These are phyloP conservation scores for Santalum album DNA, from an alignment of 164 flowering plant genomes.

Conservation along the genomic window DNA sequence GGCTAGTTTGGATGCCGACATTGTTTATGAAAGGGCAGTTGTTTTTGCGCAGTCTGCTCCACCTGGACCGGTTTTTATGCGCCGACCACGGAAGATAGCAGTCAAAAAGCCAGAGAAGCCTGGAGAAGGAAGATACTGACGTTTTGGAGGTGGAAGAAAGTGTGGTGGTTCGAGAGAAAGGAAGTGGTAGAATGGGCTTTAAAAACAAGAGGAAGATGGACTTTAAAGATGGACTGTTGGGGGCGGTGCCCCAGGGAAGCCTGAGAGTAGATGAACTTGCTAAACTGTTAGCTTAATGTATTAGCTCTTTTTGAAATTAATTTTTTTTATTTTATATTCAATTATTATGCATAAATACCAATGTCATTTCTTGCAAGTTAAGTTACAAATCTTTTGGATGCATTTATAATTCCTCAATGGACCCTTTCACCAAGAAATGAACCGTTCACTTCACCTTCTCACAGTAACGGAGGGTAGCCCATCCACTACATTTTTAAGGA, in stretches of 20 bases:
- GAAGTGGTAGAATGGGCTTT: slow-evolving; percentile 19
- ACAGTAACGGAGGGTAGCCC: too few species aligned
- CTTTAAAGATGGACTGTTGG: slow-evolving; percentile 20
- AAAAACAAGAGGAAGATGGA: slow-evolving; percentile 25
- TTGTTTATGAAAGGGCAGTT: slow-evolving; percentile 47
- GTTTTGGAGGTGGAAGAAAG: slow-evolving; percentile 17
- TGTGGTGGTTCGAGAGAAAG: slow-evolving; percentile 11
- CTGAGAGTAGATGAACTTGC: slow-evolving; percentile 85
- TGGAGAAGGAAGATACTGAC: slow-evolving; percentile 11
- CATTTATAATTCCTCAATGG: too few species aligned
- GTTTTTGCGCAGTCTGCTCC: slow-evolving; percentile 62
- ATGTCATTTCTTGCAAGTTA: too few species aligned
- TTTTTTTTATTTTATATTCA: too few species aligned
- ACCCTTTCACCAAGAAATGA: too few species aligned
- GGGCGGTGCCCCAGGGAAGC: slow-evolving; percentile 49
- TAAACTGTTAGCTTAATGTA: slow-evolving; percentile 48
- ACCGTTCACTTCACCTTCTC: too few species aligned
- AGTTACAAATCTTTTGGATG: too few species aligned
- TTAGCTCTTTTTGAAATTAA: background rate
- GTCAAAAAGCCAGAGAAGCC: slow-evolving; percentile 18
- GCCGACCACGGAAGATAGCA: slow-evolving; percentile 21
- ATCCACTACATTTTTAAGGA: too few species aligned
- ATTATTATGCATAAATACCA: too few species aligned
- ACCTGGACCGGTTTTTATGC: slow-evolving; percentile 54
- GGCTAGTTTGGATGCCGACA: slow-evolving; percentile 50